These are phyloP conservation scores for Citeromyces hawaiiensis DNA, from an alignment of 1,139 yeast genomes.

Conservation along the genomic window DNA sequence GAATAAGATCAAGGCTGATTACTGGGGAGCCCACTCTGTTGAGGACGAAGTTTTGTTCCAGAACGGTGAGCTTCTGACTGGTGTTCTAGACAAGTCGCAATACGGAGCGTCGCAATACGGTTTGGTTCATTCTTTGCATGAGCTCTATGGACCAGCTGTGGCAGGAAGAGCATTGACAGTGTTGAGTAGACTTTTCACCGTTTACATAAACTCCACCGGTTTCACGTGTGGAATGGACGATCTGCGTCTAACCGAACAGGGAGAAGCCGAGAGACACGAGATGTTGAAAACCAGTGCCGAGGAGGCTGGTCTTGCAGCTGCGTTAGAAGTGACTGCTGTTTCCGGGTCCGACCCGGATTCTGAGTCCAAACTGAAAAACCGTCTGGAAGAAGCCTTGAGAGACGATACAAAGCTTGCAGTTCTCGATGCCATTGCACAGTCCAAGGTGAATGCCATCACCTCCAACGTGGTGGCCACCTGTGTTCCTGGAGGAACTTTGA, in stretches of 20 bases:
- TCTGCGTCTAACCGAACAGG: conserved; percentile 80
- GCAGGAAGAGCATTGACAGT: conserved; percentile 89
- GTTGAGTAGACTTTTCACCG: conserved; percentile 87
- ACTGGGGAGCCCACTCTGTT: conserved; percentile 77
- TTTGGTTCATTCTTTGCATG: conserved; percentile 91
- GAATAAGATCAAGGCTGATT: conserved; percentile 87
- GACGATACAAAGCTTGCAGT: conserved; percentile 89
- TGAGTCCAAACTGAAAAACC: conserved; percentile 70
- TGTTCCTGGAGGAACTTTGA: conserved; percentile 95
- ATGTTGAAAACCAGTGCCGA: conserved; percentile 67
- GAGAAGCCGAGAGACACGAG: conserved; percentile 80
- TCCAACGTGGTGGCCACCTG: conserved; percentile 87
- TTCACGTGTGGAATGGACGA: conserved; percentile 99
- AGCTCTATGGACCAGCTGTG: conserved; percentile 81
- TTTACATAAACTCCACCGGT: conserved; percentile 84
- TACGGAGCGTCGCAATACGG: conserved; percentile 98
- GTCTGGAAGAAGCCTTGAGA: conserved; percentile 89
- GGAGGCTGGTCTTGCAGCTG: conserved; percentile 84
- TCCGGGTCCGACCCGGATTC: conserved; percentile 30
- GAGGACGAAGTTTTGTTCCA: conserved; percentile 82
- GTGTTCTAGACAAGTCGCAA: conserved; percentile 94
- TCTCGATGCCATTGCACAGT: conserved; percentile 90
- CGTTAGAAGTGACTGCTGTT: conserved; percentile 76
- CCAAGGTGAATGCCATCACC: conserved; percentile 84
- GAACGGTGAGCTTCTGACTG: conserved; percentile 80